These are phyloP conservation scores for Amylocystis lapponica DNA, from an alignment of 768 basidiomycete species.

Conservation along the genomic window DNA sequence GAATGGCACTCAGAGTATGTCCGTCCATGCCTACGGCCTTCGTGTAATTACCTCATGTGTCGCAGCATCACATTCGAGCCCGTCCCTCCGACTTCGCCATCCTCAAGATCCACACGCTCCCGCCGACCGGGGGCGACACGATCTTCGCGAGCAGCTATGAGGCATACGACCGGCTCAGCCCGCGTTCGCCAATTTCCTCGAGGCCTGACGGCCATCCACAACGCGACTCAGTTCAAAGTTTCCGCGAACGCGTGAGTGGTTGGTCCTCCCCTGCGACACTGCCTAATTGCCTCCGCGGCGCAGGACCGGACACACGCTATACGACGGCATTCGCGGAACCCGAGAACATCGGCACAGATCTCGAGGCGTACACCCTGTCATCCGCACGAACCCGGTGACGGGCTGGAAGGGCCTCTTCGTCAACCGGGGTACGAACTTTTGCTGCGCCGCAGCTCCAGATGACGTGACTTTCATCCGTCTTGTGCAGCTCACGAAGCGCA, in stretches of 20 bases:
- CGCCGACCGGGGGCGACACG: slow-evolving; percentile 31
- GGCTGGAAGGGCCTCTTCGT: slow-evolving; percentile 55
- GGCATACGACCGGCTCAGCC: slow-evolving; percentile 59
- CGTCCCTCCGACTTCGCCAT: slow-evolving; percentile 53
- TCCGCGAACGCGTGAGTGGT: neutral
- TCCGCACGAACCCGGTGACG: slow-evolving; percentile 54
- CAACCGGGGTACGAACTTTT: no score
- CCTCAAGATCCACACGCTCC: slow-evolving; percentile 31
- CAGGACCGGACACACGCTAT: slow-evolving; percentile 26
- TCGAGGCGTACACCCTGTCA: slow-evolving; percentile 51
- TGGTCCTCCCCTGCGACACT: no score
- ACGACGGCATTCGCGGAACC: slow-evolving; percentile 46
- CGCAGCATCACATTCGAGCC: slow-evolving; percentile 61
- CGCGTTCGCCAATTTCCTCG: slow-evolving; percentile 48
- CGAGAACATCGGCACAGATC: slow-evolving; percentile 41
- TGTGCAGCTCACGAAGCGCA: slow-evolving; percentile 49
- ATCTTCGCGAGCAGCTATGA: slow-evolving; percentile 44
- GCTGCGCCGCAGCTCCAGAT: no score
- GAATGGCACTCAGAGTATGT: neutral
- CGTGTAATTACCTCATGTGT: no score
- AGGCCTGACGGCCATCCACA: slow-evolving; percentile 52
- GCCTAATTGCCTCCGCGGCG: no score
- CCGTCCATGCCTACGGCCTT: no score
- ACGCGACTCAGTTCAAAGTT: slow-evolving; percentile 37
- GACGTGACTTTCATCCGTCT: no score